Evolutionary conservation across 2,329 filamentous ascomycete genomes (phyloP), one percentile per base, ranked within the genome.

Genomic region (Neonectria ditissima): DNA sequence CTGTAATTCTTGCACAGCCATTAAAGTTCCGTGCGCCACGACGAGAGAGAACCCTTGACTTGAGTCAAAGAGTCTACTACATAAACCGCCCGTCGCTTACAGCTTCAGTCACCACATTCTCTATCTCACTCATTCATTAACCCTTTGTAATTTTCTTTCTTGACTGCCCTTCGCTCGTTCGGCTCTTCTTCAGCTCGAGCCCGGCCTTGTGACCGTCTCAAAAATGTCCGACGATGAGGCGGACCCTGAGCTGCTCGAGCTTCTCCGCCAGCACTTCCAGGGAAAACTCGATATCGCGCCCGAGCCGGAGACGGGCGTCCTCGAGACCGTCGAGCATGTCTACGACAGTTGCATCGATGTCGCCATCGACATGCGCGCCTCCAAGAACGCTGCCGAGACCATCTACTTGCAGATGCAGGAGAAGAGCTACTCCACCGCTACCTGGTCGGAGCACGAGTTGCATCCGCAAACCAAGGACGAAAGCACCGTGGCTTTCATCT

Each of bases 291-390:
- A 81, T 26, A 74, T 87, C 56, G 78, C 85, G 50, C 80, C 86
- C 20, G 86, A 90, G 22, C 87, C 91, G 20, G 92, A 95, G 72
- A 97, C 92, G 6, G 92, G 90, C 54, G 94, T 98, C 43, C 86
- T 98, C 5, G 84, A 92, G 68, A 87, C 89, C 66, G 94, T 94
- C 47, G 90, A 97, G 79, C 92, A 91, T 80, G 90, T 98, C 74
- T 97, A 92, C 80, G 89, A 97, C 81, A 96, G 97, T 79, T 88
- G 93, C 67, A 94, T 97, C 76, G 96, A 99, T 76, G 93, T 99
- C 34, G 92, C 93, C 11, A 83, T 99, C 45, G 92, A 95, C 74
- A 94, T 94, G 84, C 86, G 87, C 59, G 89, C 91, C 53, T 94
- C 92, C 56, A 97, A 96, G 79, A 85, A 86, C 32, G 95, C 97